Evolutionary conservation across 2,329 filamentous ascomycete species (phyloP).

Genomic region (Sclerotinia trifoliorum): DNA sequence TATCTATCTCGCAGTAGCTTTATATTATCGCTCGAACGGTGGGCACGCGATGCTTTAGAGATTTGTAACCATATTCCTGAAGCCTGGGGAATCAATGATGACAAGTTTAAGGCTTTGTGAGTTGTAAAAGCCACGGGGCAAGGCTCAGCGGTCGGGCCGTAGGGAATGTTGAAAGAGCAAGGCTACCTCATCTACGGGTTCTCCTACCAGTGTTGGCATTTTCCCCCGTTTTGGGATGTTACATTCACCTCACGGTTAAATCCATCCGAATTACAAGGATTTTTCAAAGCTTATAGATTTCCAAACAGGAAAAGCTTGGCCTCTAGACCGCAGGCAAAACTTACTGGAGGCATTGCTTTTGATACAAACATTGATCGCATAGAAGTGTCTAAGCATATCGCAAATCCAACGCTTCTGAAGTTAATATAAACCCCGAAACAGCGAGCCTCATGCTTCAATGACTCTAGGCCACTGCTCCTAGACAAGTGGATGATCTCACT

Average conservation of each 20-base stretch:
- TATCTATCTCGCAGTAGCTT: too few relatives aligned
- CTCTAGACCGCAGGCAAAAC: background rate
- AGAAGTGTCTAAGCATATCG: background rate
- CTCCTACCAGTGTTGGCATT: too few relatives aligned
- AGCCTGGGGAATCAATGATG: background rate
- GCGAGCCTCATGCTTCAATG: too few relatives aligned
- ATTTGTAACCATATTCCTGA: background rate
- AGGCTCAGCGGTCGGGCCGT: background rate
- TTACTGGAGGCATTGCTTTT: background rate
- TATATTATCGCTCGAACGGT: background rate
- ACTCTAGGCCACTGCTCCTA: too few relatives aligned
- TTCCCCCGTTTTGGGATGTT: too few relatives aligned
- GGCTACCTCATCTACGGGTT: background rate
- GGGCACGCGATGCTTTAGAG: too few relatives aligned
- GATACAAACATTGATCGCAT: background rate
- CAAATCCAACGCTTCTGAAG: too few relatives aligned
- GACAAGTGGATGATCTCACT: too few relatives aligned
- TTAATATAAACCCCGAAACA: too few relatives aligned
- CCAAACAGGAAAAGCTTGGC: background rate
- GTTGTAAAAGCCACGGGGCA: background rate
- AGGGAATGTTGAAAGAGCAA: background rate
- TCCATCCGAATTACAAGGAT: too few relatives aligned
- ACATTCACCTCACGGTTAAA: too few relatives aligned
- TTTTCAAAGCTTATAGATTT: background rate
- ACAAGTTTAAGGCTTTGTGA: background rate